These are phyloP conservation scores for Fraxinus paxiana DNA, from an alignment of 305 asterid genomes.

Conservation along the genomic window DNA sequence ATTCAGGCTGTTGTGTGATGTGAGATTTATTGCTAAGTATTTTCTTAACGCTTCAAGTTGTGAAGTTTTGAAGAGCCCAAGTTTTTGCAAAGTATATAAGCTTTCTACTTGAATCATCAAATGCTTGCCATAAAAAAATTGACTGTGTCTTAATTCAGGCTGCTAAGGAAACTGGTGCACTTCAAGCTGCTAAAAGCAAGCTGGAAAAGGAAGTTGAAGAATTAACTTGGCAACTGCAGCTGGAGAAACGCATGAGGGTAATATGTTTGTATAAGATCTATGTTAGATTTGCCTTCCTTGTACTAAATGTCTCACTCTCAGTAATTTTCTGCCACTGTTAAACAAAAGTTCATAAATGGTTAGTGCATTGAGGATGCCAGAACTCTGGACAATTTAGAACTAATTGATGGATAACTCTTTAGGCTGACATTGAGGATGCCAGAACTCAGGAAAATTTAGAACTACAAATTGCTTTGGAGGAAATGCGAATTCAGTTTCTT, in stretches of 20 bases:
- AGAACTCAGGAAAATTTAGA: constrained; percentile 41
- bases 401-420: background rate
- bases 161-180: constrained; percentile 80
- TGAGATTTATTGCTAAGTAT: background rate
- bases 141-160: constrained; percentile 45
- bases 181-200: constrained; percentile 71
- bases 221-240: constrained; percentile 54
- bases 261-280: constrained; percentile 12
- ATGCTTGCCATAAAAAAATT: background rate
- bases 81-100: constrained; percentile 1
- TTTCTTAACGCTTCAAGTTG: background rate
- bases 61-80: constrained; percentile 8
- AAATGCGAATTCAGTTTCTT: constrained; percentile 30
- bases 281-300: background rate
- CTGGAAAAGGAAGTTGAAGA: constrained; percentile 74
- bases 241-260: constrained; percentile 72
- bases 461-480: constrained; percentile 45
- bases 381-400: background rate
- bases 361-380: background rate
- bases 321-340: constrained; percentile 7
- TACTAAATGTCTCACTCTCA: constrained; percentile 9
- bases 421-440: constrained; percentile 47
- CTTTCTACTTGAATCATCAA: constrained; percentile 3
- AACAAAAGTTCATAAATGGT: constrained; percentile 5
- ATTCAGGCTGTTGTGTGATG: background rate